A percentile compares a stretch with the other conserved stretches of the same genome.
Evolutionary conservation across 805 yeast species (phyloP).

Genomic region (Saccharomyces mikatae): DNA sequence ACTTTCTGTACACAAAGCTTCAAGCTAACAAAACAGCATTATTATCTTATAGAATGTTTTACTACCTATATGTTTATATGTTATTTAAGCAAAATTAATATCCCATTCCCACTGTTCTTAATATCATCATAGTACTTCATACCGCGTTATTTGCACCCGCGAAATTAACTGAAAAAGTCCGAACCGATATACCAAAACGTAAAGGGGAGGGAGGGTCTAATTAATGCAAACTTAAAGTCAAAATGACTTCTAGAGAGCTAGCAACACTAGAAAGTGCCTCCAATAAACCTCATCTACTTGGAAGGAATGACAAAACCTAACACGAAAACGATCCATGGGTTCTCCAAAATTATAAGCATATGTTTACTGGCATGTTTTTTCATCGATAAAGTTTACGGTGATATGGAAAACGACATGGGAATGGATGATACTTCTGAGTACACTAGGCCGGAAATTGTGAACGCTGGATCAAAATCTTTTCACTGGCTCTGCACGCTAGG

Average conservation of each 20-base stretch:
- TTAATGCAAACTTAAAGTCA: background rate
- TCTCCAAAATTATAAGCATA: background rate
- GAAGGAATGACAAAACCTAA: background rate
- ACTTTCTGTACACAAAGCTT: background rate
- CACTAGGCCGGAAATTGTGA: constrained; percentile 33
- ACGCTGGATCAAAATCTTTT: constrained; percentile 47
- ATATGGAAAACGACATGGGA: constrained; percentile 22
- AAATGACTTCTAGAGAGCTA: background rate
- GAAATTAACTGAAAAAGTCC: background rate
- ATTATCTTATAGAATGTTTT: background rate
- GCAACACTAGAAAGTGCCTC: background rate
- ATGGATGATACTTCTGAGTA: constrained; percentile 28
- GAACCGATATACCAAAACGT: background rate
- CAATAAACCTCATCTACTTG: background rate
- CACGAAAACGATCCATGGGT: background rate
- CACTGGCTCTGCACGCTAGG: constrained; percentile 55
- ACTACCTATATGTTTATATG: background rate
- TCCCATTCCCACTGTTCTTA: background rate
- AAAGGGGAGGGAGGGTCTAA: background rate
- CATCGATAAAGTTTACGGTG: background rate
- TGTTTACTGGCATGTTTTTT: background rate
- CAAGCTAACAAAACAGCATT: background rate
- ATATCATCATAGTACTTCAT: background rate
- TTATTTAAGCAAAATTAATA: background rate
- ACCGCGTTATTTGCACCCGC: background rate